phyloP scores from a whole-genome alignment of 2,329 filamentous ascomycete species.

The Colletotrichum gigasporum region DNA sequence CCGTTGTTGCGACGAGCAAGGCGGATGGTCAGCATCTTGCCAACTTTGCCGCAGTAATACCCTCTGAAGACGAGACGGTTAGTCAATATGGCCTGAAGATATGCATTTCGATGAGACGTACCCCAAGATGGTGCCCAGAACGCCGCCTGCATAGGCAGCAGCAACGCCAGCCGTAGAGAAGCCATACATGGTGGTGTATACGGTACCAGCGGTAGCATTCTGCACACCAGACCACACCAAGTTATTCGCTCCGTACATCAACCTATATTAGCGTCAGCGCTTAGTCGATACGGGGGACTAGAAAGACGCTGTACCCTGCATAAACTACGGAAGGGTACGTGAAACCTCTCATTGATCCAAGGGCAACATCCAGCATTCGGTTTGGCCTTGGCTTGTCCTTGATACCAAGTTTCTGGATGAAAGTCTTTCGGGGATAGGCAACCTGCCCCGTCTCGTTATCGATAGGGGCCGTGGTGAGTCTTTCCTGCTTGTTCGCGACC shows the following conservation, averaged over 20 bases:
- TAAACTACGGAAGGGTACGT: conserved; percentile 45
- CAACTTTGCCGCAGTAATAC: conserved; percentile 44
- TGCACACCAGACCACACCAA: conserved; percentile 42
- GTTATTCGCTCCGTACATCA: conserved; percentile 44
- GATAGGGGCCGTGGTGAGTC: neutral
- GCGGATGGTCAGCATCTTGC: conserved; percentile 49
- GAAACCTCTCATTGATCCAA: conserved; percentile 42
- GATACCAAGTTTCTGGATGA: conserved; percentile 41
- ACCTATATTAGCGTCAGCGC: conserved; percentile 17
- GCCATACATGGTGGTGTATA: conserved; percentile 42
- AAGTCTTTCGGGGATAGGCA: conserved; percentile 46
- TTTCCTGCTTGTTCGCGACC: neutral
- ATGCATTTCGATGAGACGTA: conserved; percentile 1
- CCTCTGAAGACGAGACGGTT: conserved; percentile 13
- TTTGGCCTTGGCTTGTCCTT: conserved; percentile 48
- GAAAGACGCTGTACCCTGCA: conserved; percentile 41
- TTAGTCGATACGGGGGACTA: neutral
- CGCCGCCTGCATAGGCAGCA: conserved; percentile 39
- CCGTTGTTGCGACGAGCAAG: conserved; percentile 51
- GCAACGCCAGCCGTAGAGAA: conserved; percentile 35
- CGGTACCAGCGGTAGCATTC: conserved; percentile 42
- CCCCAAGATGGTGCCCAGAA: conserved; percentile 53
- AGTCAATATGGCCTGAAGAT: accelerated
- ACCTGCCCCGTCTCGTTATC: conserved; percentile 41
- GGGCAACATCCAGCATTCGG: conserved; percentile 46